Conservation (phyloP, 352 stramenopile genomes). For the Phytophthora podocarpi region DNA sequence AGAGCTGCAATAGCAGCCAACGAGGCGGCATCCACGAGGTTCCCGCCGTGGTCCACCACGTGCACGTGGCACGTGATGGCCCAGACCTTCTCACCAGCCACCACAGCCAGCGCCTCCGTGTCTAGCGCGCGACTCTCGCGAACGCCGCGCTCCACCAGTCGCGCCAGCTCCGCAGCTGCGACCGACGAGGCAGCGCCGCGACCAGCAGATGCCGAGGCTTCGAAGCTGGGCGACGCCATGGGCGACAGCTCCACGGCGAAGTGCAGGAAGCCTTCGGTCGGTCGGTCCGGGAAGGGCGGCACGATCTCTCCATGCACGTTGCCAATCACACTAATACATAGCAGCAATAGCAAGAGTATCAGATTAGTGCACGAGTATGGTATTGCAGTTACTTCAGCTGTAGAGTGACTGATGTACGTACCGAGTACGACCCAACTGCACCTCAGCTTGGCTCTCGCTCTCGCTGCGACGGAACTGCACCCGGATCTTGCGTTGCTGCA, state of each 20-base stretch:
- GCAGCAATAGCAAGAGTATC: background rate
- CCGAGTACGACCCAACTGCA: conserved; percentile 80
- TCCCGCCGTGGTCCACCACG: conserved; percentile 93
- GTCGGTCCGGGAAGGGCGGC: conserved; percentile 83
- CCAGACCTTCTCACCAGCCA: conserved; percentile 95
- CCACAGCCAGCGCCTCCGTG: conserved; percentile 94
- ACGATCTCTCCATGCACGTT: conserved; percentile 88
- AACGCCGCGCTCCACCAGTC: conserved; percentile 92
- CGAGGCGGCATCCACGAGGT: conserved; percentile 91
- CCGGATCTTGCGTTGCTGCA: conserved; percentile 84
- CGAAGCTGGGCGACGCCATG: conserved; percentile 85
- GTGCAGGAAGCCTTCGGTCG: conserved; percentile 87
- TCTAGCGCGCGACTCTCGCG: conserved; percentile 93
- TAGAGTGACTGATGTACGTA: conserved; percentile 21
- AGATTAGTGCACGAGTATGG: background rate
- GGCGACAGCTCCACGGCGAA: conserved; percentile 86
- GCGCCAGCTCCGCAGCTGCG: conserved; percentile 69
- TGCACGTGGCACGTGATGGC: conserved; percentile 91
- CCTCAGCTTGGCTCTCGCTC: conserved; percentile 75
- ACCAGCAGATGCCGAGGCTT: conserved; percentile 40
- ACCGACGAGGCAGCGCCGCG: conserved; percentile 56
- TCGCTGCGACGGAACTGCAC: conserved; percentile 85
- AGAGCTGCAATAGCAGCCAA: conserved; percentile 94
- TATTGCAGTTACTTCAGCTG: background rate
- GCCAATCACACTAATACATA: conserved; percentile 66